A percentile compares a stretch with the other conserved stretches of the same genome.
Conservation (phyloP, 805 yeast species). For the Barnettozyma sucrosica region DNA sequence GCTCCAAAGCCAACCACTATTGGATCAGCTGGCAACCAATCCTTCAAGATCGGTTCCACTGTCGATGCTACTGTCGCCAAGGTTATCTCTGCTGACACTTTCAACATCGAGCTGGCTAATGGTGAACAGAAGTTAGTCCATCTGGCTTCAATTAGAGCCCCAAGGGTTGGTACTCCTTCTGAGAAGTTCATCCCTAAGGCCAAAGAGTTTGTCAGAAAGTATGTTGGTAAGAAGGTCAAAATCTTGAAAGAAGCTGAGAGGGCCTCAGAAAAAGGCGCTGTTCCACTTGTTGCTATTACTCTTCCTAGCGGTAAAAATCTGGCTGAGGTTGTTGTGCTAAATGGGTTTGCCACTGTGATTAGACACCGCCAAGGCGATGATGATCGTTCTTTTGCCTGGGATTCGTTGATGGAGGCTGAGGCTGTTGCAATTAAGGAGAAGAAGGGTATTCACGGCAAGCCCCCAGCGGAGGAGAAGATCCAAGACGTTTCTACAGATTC, state of each 20-base stretch:
- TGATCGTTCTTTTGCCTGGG: conserved; percentile 74
- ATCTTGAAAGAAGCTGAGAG: conserved; percentile 60
- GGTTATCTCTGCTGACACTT: conserved; percentile 64
- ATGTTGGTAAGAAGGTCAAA: conserved; percentile 66
- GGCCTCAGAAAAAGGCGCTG: conserved; percentile 38
- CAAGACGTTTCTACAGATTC: conserved; percentile 78
- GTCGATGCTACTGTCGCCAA: conserved; percentile 52
- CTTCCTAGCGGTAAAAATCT: conserved; percentile 51
- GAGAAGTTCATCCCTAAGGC: conserved; percentile 58
- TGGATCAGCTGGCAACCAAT: conserved; percentile 7
- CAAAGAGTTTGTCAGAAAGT: conserved; percentile 67
- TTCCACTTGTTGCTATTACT: conserved; percentile 58
- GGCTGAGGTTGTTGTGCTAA: conserved; percentile 51
- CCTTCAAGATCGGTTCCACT: conserved; percentile 39
- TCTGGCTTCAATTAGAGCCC: conserved; percentile 70
- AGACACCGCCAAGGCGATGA: conserved; percentile 69
- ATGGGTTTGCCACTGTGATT: conserved; percentile 73
- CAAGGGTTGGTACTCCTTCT: conserved; percentile 51
- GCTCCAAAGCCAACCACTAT: conserved; percentile 19
- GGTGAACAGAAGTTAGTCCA: conserved; percentile 55
- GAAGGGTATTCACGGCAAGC: conserved; percentile 57
- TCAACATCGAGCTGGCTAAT: conserved; percentile 44
- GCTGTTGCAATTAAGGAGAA: conserved; percentile 48
- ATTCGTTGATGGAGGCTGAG: conserved; percentile 65
- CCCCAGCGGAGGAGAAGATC: conserved; percentile 51